These are phyloP conservation scores for Silene vulgaris DNA, from an alignment of 179 eudicot species.

Conservation along the genomic window DNA sequence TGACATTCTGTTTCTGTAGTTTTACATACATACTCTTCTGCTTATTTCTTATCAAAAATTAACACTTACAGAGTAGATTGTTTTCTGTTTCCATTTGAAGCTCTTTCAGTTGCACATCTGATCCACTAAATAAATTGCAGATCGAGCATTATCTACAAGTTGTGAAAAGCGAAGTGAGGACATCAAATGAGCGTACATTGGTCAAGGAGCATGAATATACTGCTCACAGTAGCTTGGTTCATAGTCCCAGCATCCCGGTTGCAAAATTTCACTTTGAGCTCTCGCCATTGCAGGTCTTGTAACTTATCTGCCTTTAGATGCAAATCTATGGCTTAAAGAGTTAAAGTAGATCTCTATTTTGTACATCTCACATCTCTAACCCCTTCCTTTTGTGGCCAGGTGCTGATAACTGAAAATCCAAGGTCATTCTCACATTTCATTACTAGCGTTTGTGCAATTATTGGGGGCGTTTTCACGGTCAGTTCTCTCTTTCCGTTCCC, in stretches of 20 bases:
- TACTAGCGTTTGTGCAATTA: slow-evolving; percentile 89
- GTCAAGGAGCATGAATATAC: slow-evolving; percentile 90
- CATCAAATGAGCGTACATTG: slow-evolving; percentile 39
- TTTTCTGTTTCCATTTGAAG: not conserved
- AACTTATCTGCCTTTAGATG: not conserved
- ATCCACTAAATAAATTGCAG: slow-evolving; percentile 39
- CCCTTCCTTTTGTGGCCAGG: slow-evolving; percentile 40
- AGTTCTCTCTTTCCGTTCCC: slow-evolving; percentile 24
- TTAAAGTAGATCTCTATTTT: not conserved
- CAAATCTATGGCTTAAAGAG: not conserved
- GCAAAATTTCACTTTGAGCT: slow-evolving; percentile 81
- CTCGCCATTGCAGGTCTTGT: slow-evolving; percentile 88
- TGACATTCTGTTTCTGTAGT: not conserved
- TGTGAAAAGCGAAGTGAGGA: slow-evolving; percentile 77
- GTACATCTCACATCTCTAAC: slow-evolving; percentile 11
- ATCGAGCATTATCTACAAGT: slow-evolving; percentile 94
- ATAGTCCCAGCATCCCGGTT: slow-evolving; percentile 64
- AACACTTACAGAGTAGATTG: not conserved
- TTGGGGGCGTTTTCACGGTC: slow-evolving; percentile 98
- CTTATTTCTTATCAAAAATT: not conserved
- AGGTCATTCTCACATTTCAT: slow-evolving; percentile 87
- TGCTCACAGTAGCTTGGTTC: slow-evolving; percentile 84
- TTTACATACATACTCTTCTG: not conserved
- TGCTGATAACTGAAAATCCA: slow-evolving; percentile 64
- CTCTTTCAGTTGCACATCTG: slow-evolving; percentile 1